phyloP scores from a whole-genome alignment of 495 filamentous ascomycete species.

The Penicillium riverlandense region DNA sequence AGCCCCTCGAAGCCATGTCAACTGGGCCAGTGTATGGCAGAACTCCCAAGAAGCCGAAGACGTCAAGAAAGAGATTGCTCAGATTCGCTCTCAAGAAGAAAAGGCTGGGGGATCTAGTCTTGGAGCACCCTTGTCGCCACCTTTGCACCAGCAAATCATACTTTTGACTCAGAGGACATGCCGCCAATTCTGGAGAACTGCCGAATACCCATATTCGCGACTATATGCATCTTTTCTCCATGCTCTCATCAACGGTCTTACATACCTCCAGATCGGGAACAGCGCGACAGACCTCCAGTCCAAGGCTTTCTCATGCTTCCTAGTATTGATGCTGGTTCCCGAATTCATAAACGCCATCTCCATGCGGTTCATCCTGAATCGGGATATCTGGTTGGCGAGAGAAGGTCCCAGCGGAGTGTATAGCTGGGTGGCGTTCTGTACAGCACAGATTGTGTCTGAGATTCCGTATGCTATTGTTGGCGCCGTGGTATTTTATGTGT shows the following conservation, averaged over 20 bases:
- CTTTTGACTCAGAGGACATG: constrained; percentile 57
- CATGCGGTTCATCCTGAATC: constrained; percentile 65
- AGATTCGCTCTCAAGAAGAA: constrained; percentile 51
- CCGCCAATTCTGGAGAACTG: constrained; percentile 65
- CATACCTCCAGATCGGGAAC: constrained; percentile 63
- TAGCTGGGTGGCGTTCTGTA: constrained; percentile 60
- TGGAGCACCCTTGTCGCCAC: constrained; percentile 54
- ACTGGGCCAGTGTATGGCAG: constrained; percentile 77
- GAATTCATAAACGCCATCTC: constrained; percentile 73
- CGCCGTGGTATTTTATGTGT: constrained; percentile 63
- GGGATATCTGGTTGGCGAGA: constrained; percentile 63
- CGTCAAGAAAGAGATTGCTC: constrained; percentile 55
- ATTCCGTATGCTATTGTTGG: constrained; percentile 69
- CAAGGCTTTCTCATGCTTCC: constrained; percentile 75
- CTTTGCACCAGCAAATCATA: constrained; percentile 58
- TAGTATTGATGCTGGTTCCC: constrained; percentile 68
- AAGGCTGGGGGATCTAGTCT: constrained; percentile 29
- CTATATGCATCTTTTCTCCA: constrained; percentile 72
- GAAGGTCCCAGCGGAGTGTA: constrained; percentile 74
- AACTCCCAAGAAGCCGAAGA: constrained; percentile 62
- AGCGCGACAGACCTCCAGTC: constrained; percentile 63
- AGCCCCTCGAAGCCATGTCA: constrained; percentile 51
- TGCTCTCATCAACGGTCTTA: constrained; percentile 68
- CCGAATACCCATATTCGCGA: constrained; percentile 74
- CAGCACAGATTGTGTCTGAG: constrained; percentile 65